phyloP scores from a whole-genome alignment of 2,329 filamentous ascomycete genomes.

The Davidsoniella neocaledoniae region DNA sequence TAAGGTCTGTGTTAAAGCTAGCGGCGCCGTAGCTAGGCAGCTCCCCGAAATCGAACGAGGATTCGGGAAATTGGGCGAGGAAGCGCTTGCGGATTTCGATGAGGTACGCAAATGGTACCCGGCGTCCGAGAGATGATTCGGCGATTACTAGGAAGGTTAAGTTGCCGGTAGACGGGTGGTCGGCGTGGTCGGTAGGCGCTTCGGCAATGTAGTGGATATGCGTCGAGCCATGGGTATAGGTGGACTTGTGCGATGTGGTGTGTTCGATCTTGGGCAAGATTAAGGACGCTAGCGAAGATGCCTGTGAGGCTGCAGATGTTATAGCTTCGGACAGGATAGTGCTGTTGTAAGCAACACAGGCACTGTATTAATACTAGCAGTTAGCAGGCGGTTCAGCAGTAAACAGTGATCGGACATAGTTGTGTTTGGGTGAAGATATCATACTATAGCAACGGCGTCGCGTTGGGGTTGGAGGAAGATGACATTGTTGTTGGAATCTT shows the following conservation, averaged over 20 bases:
- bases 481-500: constrained; percentile 41
- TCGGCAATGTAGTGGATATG: constrained; percentile 94
- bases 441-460: constrained; percentile 57
- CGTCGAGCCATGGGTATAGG: constrained; percentile 79
- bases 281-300: constrained; percentile 74
- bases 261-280: constrained; percentile 94
- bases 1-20: constrained; percentile 67
- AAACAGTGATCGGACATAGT: background rate
- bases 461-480: constrained; percentile 47
- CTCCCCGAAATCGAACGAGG: constrained; percentile 51
- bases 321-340: constrained; percentile 92
- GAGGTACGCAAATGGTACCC: constrained; percentile 84
- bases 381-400: constrained; percentile 3
- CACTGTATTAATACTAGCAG: constrained; percentile 31
- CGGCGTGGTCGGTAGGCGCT: constrained; percentile 49
- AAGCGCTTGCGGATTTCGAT: constrained; percentile 84
- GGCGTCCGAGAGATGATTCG: constrained; percentile 61
- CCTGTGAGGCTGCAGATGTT: constrained; percentile 63
- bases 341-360: constrained; percentile 83
- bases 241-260: constrained; percentile 65
- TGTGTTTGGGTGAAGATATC: constrained; percentile 17
- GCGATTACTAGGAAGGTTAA: constrained; percentile 87
- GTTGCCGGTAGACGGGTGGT: constrained; percentile 49
- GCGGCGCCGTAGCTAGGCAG: constrained; percentile 83
- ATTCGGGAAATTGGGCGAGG: constrained; percentile 49